Evolutionary conservation across 2,329 filamentous ascomycete genomes (phyloP).

Genomic region (Phialophora chinensis): DNA sequence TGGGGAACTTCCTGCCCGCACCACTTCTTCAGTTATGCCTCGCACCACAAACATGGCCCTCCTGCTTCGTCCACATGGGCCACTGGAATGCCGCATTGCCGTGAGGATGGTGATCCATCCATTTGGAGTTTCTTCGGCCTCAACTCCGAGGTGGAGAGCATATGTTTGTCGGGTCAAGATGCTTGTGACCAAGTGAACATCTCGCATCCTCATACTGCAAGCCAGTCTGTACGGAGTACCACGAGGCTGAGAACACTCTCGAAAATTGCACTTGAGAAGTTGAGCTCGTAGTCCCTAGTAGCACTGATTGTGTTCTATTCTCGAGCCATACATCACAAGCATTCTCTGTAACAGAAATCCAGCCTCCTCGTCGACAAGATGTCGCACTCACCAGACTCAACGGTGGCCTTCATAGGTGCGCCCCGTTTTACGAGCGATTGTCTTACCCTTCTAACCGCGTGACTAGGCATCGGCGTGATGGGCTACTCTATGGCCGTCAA

Average conservation of each 20-base stretch:
- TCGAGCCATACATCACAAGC: not conserved
- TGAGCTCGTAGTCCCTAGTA: not conserved
- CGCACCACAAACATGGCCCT: not conserved
- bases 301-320: not conserved
- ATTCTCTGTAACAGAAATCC: not conserved
- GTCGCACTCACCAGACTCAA: slow-evolving; percentile 28
- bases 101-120: not conserved
- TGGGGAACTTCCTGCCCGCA: not conserved
- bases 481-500: slow-evolving; percentile 53
- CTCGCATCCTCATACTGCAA: not conserved
- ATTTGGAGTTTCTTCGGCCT: slow-evolving; percentile 12
- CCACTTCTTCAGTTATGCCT: not conserved
- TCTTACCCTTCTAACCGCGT: not conserved
- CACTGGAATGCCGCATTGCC: slow-evolving; percentile 3
- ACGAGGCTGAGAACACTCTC: slow-evolving; percentile 1
- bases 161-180: not conserved
- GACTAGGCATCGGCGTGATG: slow-evolving; percentile 49
- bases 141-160: slow-evolving; percentile 2
- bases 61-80: not conserved
- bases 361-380: not conserved
- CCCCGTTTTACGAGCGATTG: not conserved
- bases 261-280: not conserved
- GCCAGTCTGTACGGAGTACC: not conserved
- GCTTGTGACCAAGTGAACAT: not conserved
- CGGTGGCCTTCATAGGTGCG: slow-evolving; percentile 38